Conservation (phyloP, 148 eudicot genomes). For the Suaeda aralocaspica region DNA sequence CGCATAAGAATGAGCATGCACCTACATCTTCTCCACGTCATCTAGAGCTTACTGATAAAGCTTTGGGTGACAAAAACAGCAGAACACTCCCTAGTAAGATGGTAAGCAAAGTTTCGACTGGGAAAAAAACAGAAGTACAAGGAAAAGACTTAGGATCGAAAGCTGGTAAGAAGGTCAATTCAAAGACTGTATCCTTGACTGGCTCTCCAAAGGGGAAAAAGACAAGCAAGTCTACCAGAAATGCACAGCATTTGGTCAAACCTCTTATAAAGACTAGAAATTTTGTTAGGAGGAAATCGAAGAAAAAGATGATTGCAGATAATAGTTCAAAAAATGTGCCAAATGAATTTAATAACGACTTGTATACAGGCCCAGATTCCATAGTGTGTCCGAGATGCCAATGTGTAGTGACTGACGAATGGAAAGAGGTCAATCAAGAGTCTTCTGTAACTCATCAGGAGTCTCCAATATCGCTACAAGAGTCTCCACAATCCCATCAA, state of each 20-base stretch:
- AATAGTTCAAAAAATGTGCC: conserved; percentile 29
- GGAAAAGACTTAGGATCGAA: conserved; percentile 34
- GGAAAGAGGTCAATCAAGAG: conserved; percentile 38
- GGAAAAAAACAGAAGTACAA: conserved; percentile 28
- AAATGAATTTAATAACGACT: conserved; percentile 32
- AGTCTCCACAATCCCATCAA: conserved; percentile 31
- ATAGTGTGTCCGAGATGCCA: conserved; percentile 81
- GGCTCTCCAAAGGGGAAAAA: conserved; percentile 42
- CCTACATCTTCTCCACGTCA: conserved; percentile 31
- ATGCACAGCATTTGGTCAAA: conserved; percentile 51
- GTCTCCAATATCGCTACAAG: conserved; percentile 24
- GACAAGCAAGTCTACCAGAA: conserved; percentile 40
- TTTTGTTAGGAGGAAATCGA: conserved; percentile 49
- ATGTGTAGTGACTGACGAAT: conserved; percentile 52
- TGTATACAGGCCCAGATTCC: conserved; percentile 38
- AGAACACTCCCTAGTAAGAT: conserved; percentile 20
- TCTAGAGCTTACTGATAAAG: conserved; percentile 19
- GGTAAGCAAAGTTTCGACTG: conserved; percentile 18
- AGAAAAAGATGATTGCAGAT: conserved; percentile 36
- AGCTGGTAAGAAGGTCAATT: conserved; percentile 39
- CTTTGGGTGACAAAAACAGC: conserved; percentile 25
- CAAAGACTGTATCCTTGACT: conserved; percentile 35
- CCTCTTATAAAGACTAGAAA: conserved; percentile 56
- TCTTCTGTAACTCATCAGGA: conserved; percentile 29
- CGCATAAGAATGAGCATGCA: conserved; percentile 26